Evolutionary conservation across 225 moss, liverwort and hornwort genomes (phyloP), one percentile per base, ranked within the genome.

Genomic region (Climacium dendroides): DNA sequence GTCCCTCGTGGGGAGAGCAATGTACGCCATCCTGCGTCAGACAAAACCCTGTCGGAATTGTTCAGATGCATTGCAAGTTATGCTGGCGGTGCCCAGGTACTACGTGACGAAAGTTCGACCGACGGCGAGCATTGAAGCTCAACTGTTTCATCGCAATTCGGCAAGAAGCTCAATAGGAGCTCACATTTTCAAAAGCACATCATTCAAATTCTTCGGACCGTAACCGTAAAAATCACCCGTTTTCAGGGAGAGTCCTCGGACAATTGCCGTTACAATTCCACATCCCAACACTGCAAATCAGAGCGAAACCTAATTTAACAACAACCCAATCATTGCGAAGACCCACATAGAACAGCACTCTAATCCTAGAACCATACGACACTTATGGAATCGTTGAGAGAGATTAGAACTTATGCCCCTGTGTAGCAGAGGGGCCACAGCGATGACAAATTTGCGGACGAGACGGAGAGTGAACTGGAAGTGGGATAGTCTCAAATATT

Each of bases 1-100:
- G 89, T 94, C 92, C 92, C 90, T 91, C 81, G 86, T 58, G 89
- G 94, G 90, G 86, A 94, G 90, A 91, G 94, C 94, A 89, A 93
- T 70, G 87, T 91, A 93, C 89, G 92, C 92, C 94, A 94, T 94
- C 88, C 91, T 94, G 91, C 78, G 41, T 58, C 83, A 86, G 28
- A 60, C 82, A 82, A 59, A 77, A 14, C 78, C 80, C 45, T 48
- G 63, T 16, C 86, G 78, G 25, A 63, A 35, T 59, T 16, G 4
- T 43, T 85, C 73, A 85, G 73, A 63, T 45, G 32, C 5, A 60
- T n/a, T 23, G 37, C 80, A 71, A 60, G 32, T 17, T 37, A 43
- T 9, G 65, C 78, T 32, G 7, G 85, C 35, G 69, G 41, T 39
- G 7, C n/a, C 75, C n/a, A 57, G 19, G 22, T 6, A 4, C 19